Conservation (phyloP, 768 basidiomycete species). For the Xerocomus potaroensis region DNA sequence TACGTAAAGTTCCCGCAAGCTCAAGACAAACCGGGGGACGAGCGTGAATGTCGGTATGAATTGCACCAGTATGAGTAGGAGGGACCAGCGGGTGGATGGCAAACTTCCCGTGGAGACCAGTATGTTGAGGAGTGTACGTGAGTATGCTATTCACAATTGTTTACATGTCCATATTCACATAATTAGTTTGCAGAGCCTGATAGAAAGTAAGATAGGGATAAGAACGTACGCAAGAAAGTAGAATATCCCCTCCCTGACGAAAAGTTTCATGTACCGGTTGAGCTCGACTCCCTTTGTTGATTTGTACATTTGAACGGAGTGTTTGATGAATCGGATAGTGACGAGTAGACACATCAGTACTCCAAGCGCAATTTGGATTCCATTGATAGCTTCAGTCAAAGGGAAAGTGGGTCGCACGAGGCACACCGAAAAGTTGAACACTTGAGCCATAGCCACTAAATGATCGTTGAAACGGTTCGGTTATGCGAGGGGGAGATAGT, state of each 20-base stretch:
- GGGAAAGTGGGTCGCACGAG: no score
- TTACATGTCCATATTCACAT: no score
- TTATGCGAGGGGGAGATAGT: no score
- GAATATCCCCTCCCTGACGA: not conserved
- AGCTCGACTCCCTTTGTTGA: not conserved
- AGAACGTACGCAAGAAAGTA: conserved; percentile 1
- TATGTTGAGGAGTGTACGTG: conserved; percentile 1
- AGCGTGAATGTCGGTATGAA: not conserved
- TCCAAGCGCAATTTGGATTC: not conserved
- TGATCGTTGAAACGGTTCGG: no score
- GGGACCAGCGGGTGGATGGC: not conserved
- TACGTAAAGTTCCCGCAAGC: not conserved
- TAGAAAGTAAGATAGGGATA: no score
- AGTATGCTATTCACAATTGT: not conserved
- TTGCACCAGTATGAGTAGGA: not conserved
- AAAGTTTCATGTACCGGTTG: not conserved
- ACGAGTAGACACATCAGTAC: not conserved
- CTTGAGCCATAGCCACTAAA: not conserved
- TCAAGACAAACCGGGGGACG: not conserved
- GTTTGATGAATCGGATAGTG: not conserved
- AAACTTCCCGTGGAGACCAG: not conserved
- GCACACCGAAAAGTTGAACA: not conserved
- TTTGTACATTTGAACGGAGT: not conserved
- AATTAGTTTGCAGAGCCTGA: no score
- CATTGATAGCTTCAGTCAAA: not conserved